Base-by-base conservation (phyloP, 2,329 filamentous ascomycete genomes). In the Monilinia vaccinii-corymbosi region DNA sequence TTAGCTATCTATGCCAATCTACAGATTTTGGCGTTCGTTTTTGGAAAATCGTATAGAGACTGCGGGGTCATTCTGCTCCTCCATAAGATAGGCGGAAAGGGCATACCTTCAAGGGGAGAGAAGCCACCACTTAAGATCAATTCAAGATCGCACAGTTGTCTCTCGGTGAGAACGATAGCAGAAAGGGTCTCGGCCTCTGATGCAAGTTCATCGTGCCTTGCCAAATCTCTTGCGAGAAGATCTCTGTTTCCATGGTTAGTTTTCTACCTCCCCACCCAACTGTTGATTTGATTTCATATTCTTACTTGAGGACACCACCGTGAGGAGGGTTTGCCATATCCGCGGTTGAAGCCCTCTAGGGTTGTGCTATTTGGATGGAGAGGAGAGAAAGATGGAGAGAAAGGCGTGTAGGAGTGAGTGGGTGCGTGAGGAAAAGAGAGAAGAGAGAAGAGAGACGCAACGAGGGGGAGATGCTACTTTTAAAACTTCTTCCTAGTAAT, bases 121-220 rank as follows among this genome's bases (percentile, higher is more conserved):
- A 99, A 99, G 67, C 94, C 94, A 74, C 94, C 94, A 76, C 91
- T 97, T 75, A 99, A 86, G 72, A 99, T 91, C 76, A 99, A 78
- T 78, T 99, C 94, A 68, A 99, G 82, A 81, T 99, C 94, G 78
- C 94, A 99, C 53, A 99, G 86, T 78, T 99, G 94, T 71, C 94
- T 87, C 82, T 99, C 94, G 56, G 84, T 88, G 67, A 99, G 85
- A 62, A 88, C 78, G 68, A 99, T 81, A 42, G 93, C 89, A 42
- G 91, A 90, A 49, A 97, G 85, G 36, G 73, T 87, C 80, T 96
- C 92, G 46, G 93, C 89, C 78, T 99, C 94, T 50, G 82, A 83
- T 60, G 80, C 78, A 65, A 99, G 88, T 79, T 96, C 80, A 65
- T 81, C 81, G 67, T 94, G 87, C 72, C 88, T 86, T 68, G 89